A percentile compares a stretch with the other conserved stretches of the same genome.
phyloP scores from a whole-genome alignment of 1,139 yeast genomes.

The Yamadazyma conglobata region DNA sequence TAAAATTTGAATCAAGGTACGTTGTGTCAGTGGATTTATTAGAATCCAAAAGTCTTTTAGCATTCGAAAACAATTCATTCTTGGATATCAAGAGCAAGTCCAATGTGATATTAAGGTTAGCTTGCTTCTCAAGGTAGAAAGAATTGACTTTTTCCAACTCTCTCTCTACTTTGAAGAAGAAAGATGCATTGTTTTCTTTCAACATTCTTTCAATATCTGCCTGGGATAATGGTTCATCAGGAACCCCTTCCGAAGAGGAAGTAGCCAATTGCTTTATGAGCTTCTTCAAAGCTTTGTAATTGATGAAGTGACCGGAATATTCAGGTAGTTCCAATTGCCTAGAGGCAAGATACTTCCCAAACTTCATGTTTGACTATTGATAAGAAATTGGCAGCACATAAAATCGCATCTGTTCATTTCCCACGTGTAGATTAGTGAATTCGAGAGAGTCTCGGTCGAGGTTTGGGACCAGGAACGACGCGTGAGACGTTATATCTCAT shows the following conservation, averaged over 20 bases:
- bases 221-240: conserved; percentile 19
- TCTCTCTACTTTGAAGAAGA: conserved; percentile 88
- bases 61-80: conserved; percentile 48
- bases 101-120: conserved; percentile 73
- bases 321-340: conserved; percentile 94
- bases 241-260: conserved; percentile 19
- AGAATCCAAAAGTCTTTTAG: conserved; percentile 23
- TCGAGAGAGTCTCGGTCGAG: too few relatives aligned
- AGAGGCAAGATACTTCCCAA: conserved; percentile 91
- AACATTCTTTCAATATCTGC: conserved; percentile 54
- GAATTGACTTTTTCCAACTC: conserved; percentile 92
- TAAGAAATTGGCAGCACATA: too few relatives aligned
- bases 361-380: conserved; percentile 71
- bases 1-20: conserved; percentile 26
- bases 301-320: conserved; percentile 88
- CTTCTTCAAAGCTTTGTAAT: conserved; percentile 88
- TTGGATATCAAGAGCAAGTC: conserved; percentile 76
- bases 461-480: too few relatives aligned
- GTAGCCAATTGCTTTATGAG: conserved; percentile 66
- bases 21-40: conserved; percentile 12
- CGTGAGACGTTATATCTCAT: too few relatives aligned
- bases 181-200: conserved; percentile 89
- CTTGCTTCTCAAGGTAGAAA: conserved; percentile 86
- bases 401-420: too few relatives aligned
- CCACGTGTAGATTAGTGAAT: too few relatives aligned